Evolutionary conservation across 1,284 basidiomycete species (phyloP).

Genomic region (Apiotrichum sp.): DNA sequence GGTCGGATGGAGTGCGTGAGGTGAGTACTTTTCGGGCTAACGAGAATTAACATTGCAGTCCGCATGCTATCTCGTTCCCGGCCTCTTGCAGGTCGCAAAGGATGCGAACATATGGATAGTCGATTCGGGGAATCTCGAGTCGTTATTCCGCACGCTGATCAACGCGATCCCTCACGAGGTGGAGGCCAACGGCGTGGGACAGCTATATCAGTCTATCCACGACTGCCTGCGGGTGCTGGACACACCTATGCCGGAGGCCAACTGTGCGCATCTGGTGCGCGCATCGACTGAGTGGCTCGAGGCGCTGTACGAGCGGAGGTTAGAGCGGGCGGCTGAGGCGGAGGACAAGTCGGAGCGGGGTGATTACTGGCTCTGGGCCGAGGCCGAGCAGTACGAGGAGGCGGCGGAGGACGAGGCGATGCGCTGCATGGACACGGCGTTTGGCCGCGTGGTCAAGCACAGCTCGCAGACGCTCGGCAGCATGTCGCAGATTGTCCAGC

Average conservation of each 20-base stretch:
- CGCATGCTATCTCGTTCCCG: slow-evolving; percentile 55
- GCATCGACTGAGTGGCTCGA: slow-evolving; percentile 17
- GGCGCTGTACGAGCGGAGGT: slow-evolving; percentile 6
- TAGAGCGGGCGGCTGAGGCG: slow-evolving; percentile 9
- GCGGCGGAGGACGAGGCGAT: slow-evolving; percentile 16
- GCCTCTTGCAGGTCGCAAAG: slow-evolving; percentile 65
- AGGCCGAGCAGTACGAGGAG: slow-evolving; percentile 16
- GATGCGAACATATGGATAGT: slow-evolving; percentile 55
- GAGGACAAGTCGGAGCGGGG: slow-evolving; percentile 1
- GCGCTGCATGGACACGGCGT: slow-evolving; percentile 13
- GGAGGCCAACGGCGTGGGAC: slow-evolving; percentile 61
- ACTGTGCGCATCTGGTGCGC: slow-evolving; percentile 9
- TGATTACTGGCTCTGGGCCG: slow-evolving; percentile 15
- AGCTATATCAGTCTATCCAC: slow-evolving; percentile 58
- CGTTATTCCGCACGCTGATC: slow-evolving; percentile 63
- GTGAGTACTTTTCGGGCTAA: slow-evolving; percentile 32
- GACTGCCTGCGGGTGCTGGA: slow-evolving; percentile 61
- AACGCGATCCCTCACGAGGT: slow-evolving; percentile 60
- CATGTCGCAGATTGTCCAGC: slow-evolving; percentile 8
- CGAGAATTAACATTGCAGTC: not conserved
- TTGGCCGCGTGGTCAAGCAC: slow-evolving; percentile 11
- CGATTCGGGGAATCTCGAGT: slow-evolving; percentile 62
- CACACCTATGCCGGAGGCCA: slow-evolving; percentile 24
- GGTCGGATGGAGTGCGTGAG: slow-evolving; percentile 76
- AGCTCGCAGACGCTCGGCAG: slow-evolving; percentile 6